phyloP scores from a whole-genome alignment of 257 asterid genomes.

The Salvia hispanica region DNA sequence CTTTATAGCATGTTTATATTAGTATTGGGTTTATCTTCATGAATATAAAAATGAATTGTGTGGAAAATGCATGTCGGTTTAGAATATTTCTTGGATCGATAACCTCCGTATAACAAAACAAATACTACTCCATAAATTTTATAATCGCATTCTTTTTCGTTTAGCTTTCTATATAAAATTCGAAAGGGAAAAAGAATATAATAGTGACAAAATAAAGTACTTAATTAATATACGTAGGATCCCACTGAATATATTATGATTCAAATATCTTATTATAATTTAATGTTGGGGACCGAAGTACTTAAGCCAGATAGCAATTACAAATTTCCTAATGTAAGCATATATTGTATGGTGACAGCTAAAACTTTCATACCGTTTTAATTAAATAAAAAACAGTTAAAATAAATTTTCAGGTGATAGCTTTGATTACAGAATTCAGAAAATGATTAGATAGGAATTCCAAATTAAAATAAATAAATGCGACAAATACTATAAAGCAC shows the following conservation, averaged over 20 bases:
- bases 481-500: too few relatives aligned
- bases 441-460: constrained; percentile 10
- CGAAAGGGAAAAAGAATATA: too few relatives aligned
- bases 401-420: neutral
- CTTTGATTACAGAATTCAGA: neutral
- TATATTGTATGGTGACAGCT: constrained; percentile 3
- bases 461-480: too few relatives aligned
- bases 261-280: neutral
- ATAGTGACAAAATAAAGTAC: neutral
- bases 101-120: too few relatives aligned
- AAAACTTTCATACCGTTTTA: neutral
- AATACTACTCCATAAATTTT: too few relatives aligned
- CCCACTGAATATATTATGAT: neutral
- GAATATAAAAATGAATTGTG: too few relatives aligned
- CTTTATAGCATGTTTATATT: too few relatives aligned
- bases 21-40: too few relatives aligned
- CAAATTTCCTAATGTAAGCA: neutral
- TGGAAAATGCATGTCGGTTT: too few relatives aligned
- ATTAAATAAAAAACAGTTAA: neutral
- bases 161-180: too few relatives aligned
- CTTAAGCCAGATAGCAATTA: constrained; percentile 20
- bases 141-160: too few relatives aligned
- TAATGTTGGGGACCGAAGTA: constrained; percentile 4
- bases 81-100: too few relatives aligned
- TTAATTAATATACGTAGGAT: neutral